A percentile compares a stretch with the other conserved stretches of the same genome.
Evolutionary conservation across 176 grass and related monocot species (phyloP).

Genomic region (Zoysia pacifica): DNA sequence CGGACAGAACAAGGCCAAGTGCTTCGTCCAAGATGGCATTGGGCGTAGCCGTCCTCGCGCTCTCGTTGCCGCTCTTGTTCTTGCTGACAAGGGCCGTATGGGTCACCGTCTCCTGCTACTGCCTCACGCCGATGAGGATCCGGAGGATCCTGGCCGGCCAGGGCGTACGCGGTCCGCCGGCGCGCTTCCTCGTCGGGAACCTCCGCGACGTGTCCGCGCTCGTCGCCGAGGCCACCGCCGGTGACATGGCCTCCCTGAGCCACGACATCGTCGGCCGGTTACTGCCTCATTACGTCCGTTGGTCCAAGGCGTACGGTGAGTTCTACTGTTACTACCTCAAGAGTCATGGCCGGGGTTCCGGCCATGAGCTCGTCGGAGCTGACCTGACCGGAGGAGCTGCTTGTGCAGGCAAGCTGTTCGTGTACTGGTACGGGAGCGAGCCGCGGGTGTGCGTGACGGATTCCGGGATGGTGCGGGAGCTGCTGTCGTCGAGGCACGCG

Average conservation of each 20-base stretch:
- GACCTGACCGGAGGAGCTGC: not conserved
- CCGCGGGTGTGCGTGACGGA: constrained; percentile 89
- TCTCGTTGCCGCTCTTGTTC: constrained; percentile 37
- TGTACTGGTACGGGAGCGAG: constrained; percentile 96
- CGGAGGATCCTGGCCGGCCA: constrained; percentile 53
- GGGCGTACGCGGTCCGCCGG: constrained; percentile 61
- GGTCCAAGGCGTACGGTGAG: constrained; percentile 75
- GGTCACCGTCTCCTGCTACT: constrained; percentile 74
- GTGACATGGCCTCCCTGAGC: constrained; percentile 63
- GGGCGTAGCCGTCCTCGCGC: not conserved
- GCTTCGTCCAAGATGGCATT: constrained; percentile 26
- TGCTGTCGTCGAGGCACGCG: constrained; percentile 83
- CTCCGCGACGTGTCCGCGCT: constrained; percentile 63
- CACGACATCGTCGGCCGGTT: constrained; percentile 88
- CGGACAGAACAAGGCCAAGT: constrained; percentile 12
- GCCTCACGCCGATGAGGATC: constrained; percentile 65
- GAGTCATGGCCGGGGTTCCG: not conserved
- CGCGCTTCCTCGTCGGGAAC: constrained; percentile 68
- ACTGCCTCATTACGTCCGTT: constrained; percentile 83
- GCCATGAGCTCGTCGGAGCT: not conserved
- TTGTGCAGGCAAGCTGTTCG: constrained; percentile 62
- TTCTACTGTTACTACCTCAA: not conserved
- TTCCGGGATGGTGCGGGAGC: constrained; percentile 78
- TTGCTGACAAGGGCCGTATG: constrained; percentile 55
- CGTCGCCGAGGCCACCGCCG: constrained; percentile 52